Base-by-base conservation (phyloP, 306 rosid genomes). In the Medicago truncatula region DNA sequence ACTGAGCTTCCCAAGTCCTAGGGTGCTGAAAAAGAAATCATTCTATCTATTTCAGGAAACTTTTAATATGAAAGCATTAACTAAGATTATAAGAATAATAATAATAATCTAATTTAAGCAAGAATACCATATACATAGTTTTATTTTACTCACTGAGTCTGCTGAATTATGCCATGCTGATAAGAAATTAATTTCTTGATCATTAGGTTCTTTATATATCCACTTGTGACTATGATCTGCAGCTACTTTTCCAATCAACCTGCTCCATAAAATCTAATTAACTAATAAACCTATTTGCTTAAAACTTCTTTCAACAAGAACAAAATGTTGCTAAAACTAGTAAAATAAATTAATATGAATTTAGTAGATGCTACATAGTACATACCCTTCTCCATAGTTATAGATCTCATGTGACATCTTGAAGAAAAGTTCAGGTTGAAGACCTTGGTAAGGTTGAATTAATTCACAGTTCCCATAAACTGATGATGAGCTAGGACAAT, bases 371-470 rank as follows among this genome's bases (percentile, higher is more conserved):
- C 0, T 0, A 17, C 7, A n/a, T 5, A 23, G 12, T 47, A 23
- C 73, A 65, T 85, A 92, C 99, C 99, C 99, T 86, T 96, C 99
- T 40, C 99, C 99, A 60, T 88, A 96, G 85, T 96, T 96, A 74
- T 96, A 96, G 93, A 96, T 96, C 98, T 96, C 99, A 74, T 96
- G 99, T 18, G 99, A 96, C 99, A 96, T 92, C 92, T 96, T 96
- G 91, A 96, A 96, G 90, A 96, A 96, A 66, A 92, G 97, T 83
- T 96, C 99, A 1, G 98, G 98, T 66, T 92, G 97, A 34, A 96
- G 85, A 18, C 98, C 98, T 58, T 86, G 96, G 80, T 82, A 87
- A 60, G 82, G 90, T 54, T 87, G 96, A 72, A 58, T 58, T 23
- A 90, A 83, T 18, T 92, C 93, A 83, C 87, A 85, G 87, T 88